Evolutionary conservation across 345 rosid species (phyloP).

Genomic region (Pugionium cornutum): DNA sequence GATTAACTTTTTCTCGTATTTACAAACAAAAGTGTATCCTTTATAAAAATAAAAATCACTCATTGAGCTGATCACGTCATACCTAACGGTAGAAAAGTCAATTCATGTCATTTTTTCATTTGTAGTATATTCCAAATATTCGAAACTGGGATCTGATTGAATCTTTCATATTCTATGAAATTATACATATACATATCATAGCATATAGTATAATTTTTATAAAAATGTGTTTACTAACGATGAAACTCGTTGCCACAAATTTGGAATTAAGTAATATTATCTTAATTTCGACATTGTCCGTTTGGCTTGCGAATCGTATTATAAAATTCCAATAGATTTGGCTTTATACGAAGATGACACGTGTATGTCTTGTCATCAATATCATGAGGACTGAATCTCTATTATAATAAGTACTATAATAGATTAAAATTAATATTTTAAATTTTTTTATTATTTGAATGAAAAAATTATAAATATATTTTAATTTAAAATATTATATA

Average conservation of each 20-base stretch:
- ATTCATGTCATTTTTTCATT: conserved; percentile 36
- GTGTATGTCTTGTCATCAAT: not conserved
- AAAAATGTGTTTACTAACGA: not conserved
- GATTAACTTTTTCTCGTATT: not conserved
- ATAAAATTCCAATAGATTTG: not conserved
- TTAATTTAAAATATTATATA: too few species aligned
- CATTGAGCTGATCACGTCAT: not conserved
- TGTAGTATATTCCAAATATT: conserved; percentile 24
- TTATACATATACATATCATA: conserved; percentile 1
- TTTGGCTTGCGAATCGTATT: not conserved
- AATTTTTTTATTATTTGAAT: too few species aligned
- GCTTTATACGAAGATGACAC: conserved; percentile 9
- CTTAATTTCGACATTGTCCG: not conserved
- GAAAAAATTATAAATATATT: too few species aligned
- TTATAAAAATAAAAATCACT: too few species aligned
- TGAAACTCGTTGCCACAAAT: conserved; percentile 28
- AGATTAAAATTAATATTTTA: too few species aligned
- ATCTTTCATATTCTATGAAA: not conserved
- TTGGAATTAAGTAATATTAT: conserved; percentile 27
- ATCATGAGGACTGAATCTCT: too few species aligned
- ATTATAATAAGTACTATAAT: too few species aligned
- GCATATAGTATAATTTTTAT: conserved; percentile 6
- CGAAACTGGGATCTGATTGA: not conserved
- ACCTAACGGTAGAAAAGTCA: conserved; percentile 33
- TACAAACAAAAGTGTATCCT: too few species aligned